Percentiles rank a stretch among this genome's conserved stretches.
These are phyloP conservation scores for Coprinopsis strossmayeri DNA, from an alignment of 768 basidiomycete genomes.

Conservation along the genomic window DNA sequence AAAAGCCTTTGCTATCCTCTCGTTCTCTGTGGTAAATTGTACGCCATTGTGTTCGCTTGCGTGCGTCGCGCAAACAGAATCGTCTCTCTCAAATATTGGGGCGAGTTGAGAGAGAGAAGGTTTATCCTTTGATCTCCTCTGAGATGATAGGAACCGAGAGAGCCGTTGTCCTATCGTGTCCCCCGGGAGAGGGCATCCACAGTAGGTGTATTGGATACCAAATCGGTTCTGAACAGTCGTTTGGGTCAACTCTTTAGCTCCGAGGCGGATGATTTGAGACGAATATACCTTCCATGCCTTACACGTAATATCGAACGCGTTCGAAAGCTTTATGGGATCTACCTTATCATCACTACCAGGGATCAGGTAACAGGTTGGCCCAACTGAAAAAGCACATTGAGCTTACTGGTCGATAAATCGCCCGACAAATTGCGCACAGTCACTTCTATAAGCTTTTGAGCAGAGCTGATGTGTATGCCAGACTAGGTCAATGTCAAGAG, in stretches of 20 bases:
- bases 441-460: slow-evolving; percentile 34
- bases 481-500: slow-evolving; percentile 65
- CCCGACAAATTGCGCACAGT: slow-evolving; percentile 36
- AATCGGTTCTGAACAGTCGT: slow-evolving; percentile 32
- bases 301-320: background rate
- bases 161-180: slow-evolving; percentile 33
- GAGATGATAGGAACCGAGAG: background rate
- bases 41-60: background rate
- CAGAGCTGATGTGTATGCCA: slow-evolving; percentile 74
- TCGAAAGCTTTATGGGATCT: background rate
- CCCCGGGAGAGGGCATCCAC: slow-evolving; percentile 50
- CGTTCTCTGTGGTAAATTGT: no score
- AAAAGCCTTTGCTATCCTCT: no score
- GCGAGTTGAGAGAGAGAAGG: background rate
- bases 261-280: slow-evolving; percentile 25
- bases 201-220: slow-evolving; percentile 46
- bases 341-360: slow-evolving; percentile 1
- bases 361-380: background rate
- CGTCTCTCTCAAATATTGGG: background rate
- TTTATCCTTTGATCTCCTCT: background rate
- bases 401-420: slow-evolving; percentile 49
- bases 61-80: background rate
- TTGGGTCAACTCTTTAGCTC: slow-evolving; percentile 19
- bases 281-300: background rate
- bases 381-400: background rate